Evolutionary conservation across 2,329 filamentous ascomycete species (phyloP).

Genomic region (Arthroderma sp.): DNA sequence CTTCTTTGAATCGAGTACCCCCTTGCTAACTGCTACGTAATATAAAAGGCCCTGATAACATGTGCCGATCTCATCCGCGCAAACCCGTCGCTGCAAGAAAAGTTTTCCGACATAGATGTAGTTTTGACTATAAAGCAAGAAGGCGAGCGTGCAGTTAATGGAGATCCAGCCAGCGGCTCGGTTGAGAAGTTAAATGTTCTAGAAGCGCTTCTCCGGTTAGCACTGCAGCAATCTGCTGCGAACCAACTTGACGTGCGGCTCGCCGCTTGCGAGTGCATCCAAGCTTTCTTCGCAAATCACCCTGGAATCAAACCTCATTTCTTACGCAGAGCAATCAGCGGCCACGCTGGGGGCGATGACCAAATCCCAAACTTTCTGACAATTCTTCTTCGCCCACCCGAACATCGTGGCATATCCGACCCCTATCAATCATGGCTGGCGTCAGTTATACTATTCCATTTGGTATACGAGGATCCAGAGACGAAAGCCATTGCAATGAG

Average conservation of each 20-base stretch:
- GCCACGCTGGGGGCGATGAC: constrained; percentile 62
- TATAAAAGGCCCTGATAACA: constrained; percentile 56
- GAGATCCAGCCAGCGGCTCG: constrained; percentile 32
- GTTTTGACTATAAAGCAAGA: constrained; percentile 15
- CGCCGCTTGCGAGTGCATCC: constrained; percentile 78
- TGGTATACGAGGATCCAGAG: constrained; percentile 65
- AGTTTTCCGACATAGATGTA: constrained; percentile 77
- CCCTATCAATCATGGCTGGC: constrained; percentile 88
- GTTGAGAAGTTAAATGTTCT: constrained; percentile 69
- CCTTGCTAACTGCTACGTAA: constrained; percentile 2
- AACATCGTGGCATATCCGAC: constrained; percentile 52
- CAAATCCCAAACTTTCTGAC: constrained; percentile 81
- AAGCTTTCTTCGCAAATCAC: constrained; percentile 81
- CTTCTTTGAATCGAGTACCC: background rate
- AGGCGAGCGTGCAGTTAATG: constrained; percentile 24
- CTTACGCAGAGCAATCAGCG: constrained; percentile 74
- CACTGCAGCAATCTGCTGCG: constrained; percentile 53
- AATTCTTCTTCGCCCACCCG: constrained; percentile 58
- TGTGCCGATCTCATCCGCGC: constrained; percentile 80
- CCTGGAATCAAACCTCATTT: constrained; percentile 73
- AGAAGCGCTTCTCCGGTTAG: constrained; percentile 76
- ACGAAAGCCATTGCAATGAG: constrained; percentile 69
- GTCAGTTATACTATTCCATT: constrained; percentile 69
- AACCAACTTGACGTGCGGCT: constrained; percentile 67
- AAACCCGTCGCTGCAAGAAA: constrained; percentile 69